Evolutionary conservation across 768 basidiomycete genomes (phyloP).

Genomic region (Lactifluus subvellereus): DNA sequence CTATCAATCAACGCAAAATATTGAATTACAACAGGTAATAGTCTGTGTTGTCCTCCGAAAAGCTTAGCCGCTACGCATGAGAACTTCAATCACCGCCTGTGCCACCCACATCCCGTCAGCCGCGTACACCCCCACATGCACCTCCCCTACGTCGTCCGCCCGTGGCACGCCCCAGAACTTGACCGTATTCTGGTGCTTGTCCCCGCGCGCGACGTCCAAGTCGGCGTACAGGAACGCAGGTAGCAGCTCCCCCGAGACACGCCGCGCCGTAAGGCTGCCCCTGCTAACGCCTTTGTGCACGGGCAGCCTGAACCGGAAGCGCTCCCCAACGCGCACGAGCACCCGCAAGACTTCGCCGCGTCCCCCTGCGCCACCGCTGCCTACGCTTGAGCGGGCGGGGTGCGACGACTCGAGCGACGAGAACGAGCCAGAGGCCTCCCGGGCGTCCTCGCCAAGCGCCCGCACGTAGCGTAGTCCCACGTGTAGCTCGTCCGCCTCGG

Average conservation of each 20-base stretch:
- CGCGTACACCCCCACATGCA: constrained; percentile 20
- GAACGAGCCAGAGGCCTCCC: constrained; percentile 43
- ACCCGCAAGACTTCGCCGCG: constrained; percentile 19
- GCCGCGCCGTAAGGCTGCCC: constrained; percentile 15
- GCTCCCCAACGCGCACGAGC: constrained; percentile 24
- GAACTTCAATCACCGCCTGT: constrained; percentile 24
- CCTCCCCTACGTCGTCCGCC: constrained; percentile 23
- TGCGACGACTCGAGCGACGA: constrained; percentile 60
- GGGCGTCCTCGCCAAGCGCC: constrained; percentile 53
- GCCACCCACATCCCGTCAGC: constrained; percentile 20
- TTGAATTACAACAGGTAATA: not conserved
- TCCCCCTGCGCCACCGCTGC: constrained; percentile 4
- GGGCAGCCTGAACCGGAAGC: constrained; percentile 24
- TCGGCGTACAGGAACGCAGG: constrained; percentile 24
- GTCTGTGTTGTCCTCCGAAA: constrained; percentile 1
- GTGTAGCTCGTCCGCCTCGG: constrained; percentile 57
- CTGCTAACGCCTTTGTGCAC: constrained; percentile 9
- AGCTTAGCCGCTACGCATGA: constrained; percentile 17
- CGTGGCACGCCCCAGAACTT: constrained; percentile 26
- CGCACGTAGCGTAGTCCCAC: constrained; percentile 69
- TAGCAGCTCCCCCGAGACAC: constrained; percentile 15
- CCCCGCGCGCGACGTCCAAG: constrained; percentile 17
- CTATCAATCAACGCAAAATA: constrained; percentile 4
- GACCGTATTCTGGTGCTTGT: constrained; percentile 20
- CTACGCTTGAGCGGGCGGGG: constrained; percentile 30